Evolutionary conservation across 768 basidiomycete genomes (phyloP), one percentile per base, ranked within the genome.

Genomic region (Mycena olivaceomarginata): DNA sequence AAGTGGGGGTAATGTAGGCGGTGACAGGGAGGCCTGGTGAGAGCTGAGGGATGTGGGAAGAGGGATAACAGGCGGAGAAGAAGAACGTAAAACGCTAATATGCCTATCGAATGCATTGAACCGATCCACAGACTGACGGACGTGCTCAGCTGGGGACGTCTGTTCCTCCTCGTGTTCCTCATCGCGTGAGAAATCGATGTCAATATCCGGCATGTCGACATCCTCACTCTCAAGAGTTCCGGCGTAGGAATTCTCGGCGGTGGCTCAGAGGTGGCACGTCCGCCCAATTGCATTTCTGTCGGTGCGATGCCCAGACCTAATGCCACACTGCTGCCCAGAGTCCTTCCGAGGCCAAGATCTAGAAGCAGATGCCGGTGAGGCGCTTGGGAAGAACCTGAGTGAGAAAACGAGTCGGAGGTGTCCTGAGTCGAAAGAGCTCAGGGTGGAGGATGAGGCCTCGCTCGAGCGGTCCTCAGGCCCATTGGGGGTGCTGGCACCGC

Each of bases 91-190:
- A 22, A 87, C 87, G 75, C 89, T 87, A 60, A 91, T 92, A 66
- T 92, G 87, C 68, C 85, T 86, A 80, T 93, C 90, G 75, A 92
- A 92, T 40, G 87, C 86, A 82, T 87, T 89, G 78, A 92, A 91
- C 43, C 90, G 88, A 45, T 91, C 90, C 31, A 92, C 75, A 0
- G 91, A 88, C 18, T 86, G 79, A 25, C 89, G 87, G 48, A 89
- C 86, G 43, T 82, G 79, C 18, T 91, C 89, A 48, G 88, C 85
- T 57, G 83, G 76, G 3, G 77, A 75, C 4, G 60, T 71, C 53
- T 16, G 63, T 51, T 57, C 56, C 13, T 65, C 63, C 43, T 84
- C 80, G 46, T 74, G 70, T 39, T 77, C 59, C 31, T 75, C 78
- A n/a, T 74, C 63, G 81, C 80, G 67, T 77, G 65, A 60, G 84